A percentile compares a stretch with the other conserved stretches of the same genome.
phyloP scores from a whole-genome alignment of 306 rosid species.

The Cicer yamashitae region DNA sequence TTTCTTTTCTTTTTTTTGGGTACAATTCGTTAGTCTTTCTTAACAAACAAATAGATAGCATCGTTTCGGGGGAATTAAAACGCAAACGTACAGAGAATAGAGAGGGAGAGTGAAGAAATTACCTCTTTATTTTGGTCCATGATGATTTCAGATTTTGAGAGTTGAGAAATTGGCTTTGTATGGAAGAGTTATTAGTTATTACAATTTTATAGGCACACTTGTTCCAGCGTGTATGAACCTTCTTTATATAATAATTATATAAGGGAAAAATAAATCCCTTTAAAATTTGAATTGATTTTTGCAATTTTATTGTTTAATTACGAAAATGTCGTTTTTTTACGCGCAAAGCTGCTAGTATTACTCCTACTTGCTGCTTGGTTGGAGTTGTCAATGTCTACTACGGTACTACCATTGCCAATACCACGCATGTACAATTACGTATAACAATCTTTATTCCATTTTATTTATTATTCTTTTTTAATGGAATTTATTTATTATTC shows the following conservation, averaged over 20 bases:
- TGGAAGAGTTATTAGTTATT: neutral
- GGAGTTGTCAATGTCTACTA: slow-evolving; percentile 4
- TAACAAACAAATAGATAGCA: too few species aligned
- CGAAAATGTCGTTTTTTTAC: neutral
- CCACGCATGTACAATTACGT: too few species aligned
- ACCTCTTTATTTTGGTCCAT: slow-evolving; percentile 98
- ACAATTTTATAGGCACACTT: neutral
- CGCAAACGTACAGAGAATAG: neutral
- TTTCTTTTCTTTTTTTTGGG: neutral
- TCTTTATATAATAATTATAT: slow-evolving; percentile 16
- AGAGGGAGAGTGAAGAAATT: slow-evolving; percentile 34
- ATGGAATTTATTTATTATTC: too few species aligned
- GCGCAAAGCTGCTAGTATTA: neutral
- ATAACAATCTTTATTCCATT: too few species aligned
- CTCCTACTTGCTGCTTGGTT: neutral
- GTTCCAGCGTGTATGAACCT: neutral
- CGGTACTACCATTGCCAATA: neutral
- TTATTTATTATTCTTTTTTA: too few species aligned
- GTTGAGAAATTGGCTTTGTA: slow-evolving; percentile 6
- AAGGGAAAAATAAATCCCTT: neutral
- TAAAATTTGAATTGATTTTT: neutral
- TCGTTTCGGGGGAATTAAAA: neutral
- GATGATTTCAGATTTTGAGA: slow-evolving; percentile 44
- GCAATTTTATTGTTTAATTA: neutral
- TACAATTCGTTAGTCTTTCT: too few species aligned